These are phyloP conservation scores for Monosporascus sp. DNA, from an alignment of 2,329 filamentous ascomycete species.

Conservation along the genomic window DNA sequence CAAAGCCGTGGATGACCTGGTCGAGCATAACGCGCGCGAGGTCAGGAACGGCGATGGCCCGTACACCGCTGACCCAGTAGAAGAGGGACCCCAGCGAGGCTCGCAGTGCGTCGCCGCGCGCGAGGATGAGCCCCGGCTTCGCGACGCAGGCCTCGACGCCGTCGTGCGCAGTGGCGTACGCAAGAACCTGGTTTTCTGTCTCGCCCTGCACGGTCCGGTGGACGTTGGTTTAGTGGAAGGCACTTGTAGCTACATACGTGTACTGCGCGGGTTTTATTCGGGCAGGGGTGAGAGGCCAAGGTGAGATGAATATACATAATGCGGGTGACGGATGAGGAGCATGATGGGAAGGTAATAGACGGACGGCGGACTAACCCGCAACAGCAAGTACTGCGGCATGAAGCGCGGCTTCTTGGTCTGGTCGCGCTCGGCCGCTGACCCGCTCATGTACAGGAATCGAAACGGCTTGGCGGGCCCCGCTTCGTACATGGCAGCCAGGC, in stretches of 20 bases:
- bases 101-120: conserved; percentile 18
- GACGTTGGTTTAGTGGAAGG: too few species aligned
- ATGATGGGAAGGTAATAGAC: background rate
- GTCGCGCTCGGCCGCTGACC: conserved; percentile 37
- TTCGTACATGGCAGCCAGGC: conserved; percentile 22
- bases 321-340: too few species aligned
- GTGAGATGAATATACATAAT: background rate
- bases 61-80: conserved; percentile 22
- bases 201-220: conserved; percentile 33
- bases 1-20: conserved; percentile 39
- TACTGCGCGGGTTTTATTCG: background rate
- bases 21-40: conserved; percentile 39
- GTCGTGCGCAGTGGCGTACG: conserved; percentile 33
- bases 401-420: conserved; percentile 35
- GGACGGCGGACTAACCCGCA: conserved; percentile 36
- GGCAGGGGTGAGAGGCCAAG: background rate
- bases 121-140: conserved; percentile 39
- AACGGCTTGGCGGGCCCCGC: conserved; percentile 22
- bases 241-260: too few species aligned
- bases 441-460: conserved; percentile 38
- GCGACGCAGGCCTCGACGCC: conserved; percentile 35
- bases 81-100: conserved; percentile 14
- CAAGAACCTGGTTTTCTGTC: conserved; percentile 38
- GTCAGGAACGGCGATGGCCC: conserved; percentile 30
- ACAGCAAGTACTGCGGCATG: conserved; percentile 35